Percentiles rank a stretch among this genome's conserved stretches.
phyloP scores from a whole-genome alignment of 768 basidiomycete genomes.

The Trametes cinnabarina region DNA sequence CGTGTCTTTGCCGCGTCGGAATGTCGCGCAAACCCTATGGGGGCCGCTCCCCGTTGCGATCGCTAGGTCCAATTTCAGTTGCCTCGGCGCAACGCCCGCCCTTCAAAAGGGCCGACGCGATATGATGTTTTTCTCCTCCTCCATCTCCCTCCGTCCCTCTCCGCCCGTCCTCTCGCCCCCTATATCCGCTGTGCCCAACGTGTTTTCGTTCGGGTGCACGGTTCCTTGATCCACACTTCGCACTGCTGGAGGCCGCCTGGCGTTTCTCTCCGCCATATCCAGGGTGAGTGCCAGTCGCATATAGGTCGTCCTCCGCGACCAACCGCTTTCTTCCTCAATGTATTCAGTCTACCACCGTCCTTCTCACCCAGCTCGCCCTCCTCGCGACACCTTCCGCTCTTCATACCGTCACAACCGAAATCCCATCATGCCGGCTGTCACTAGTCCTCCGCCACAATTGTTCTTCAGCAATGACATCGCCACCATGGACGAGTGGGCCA shows the following conservation, averaged over 20 bases:
- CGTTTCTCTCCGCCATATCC: conserved; percentile 16
- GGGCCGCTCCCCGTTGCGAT: conserved; percentile 51
- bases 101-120: conserved; percentile 41
- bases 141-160: conserved; percentile 22
- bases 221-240: conserved; percentile 25
- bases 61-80: conserved; percentile 50
- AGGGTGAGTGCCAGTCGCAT: conserved; percentile 20
- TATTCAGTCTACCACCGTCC: conserved; percentile 15
- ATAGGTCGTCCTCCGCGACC: conserved; percentile 16
- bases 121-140: conserved; percentile 30
- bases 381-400: conserved; percentile 15
- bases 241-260: conserved; percentile 26
- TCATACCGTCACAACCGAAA: conserved; percentile 17
- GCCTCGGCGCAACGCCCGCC: conserved; percentile 42
- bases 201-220: conserved; percentile 20
- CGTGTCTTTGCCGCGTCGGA: conserved; percentile 61
- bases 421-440: conserved; percentile 24
- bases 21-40: conserved; percentile 46
- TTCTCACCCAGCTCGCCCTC: conserved; percentile 10
- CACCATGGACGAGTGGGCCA: conserved; percentile 83
- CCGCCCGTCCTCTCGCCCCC: conserved; percentile 5
- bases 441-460: conserved; percentile 48
- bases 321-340: conserved; percentile 14
- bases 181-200: conserved; percentile 21
- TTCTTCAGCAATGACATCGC: conserved; percentile 77